Percentiles rank a stretch among this genome's conserved stretches.
Evolutionary conservation across 352 stramenopile species (phyloP).

Genomic region (Globisporangium rhizosaccharum): DNA sequence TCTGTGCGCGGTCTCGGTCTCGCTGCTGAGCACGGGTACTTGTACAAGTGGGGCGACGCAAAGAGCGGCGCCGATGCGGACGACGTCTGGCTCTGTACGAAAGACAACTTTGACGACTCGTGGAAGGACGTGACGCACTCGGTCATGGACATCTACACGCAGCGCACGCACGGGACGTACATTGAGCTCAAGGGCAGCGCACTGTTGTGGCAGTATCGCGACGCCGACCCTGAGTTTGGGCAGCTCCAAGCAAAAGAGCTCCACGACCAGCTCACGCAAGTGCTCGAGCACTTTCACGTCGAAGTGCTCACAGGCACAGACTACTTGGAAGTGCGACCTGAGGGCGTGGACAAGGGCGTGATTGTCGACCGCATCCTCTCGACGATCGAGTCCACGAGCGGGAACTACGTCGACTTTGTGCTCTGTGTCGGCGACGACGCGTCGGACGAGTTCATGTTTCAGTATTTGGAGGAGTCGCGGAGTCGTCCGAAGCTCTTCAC

Average conservation of each 20-base stretch:
- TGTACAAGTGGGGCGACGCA: constrained; percentile 93
- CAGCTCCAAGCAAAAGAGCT: constrained; percentile 98
- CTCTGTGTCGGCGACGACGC: constrained; percentile 97
- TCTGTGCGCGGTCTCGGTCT: constrained; percentile 94
- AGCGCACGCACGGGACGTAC: constrained; percentile 98
- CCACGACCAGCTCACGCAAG: constrained; percentile 95
- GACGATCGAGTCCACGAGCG: constrained; percentile 75
- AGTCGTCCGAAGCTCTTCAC: constrained; percentile 87
- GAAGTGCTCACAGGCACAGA: constrained; percentile 89
- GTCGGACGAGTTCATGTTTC: constrained; percentile 98
- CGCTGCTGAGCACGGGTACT: constrained; percentile 97
- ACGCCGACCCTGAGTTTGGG: constrained; percentile 98
- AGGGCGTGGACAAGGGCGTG: constrained; percentile 98
- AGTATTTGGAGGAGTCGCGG: constrained; percentile 73
- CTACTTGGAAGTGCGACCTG: constrained; percentile 93
- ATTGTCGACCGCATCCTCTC: constrained; percentile 95
- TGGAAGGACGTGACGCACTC: constrained; percentile 97
- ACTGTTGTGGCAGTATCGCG: constrained; percentile 98
- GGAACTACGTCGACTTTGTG: constrained; percentile 93
- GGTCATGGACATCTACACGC: constrained; percentile 99
- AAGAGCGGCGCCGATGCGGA: constrained; percentile 28
- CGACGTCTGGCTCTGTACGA: constrained; percentile 79
- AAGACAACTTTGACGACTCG: constrained; percentile 91
- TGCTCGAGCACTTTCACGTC: constrained; percentile 94
- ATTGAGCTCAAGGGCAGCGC: constrained; percentile 99